Base-by-base conservation (phyloP, 2,329 filamentous ascomycete genomes). In the Fusarium sp. region DNA sequence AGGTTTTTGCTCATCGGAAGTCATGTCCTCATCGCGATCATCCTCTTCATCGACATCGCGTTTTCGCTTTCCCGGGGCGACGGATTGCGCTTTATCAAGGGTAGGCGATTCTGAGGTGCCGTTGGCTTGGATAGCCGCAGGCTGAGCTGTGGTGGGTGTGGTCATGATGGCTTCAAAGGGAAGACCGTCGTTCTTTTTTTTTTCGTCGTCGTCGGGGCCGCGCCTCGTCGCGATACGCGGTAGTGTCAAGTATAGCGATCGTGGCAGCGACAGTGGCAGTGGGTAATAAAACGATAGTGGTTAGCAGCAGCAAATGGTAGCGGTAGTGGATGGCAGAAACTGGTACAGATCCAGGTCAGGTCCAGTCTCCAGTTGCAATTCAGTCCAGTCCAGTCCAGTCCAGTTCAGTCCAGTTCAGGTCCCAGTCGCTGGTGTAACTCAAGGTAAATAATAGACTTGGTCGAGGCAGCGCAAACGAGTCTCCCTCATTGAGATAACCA, bases 31-130 rank as follows among this genome's bases (percentile, higher is more conserved):
- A 24, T 78, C 76, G 60, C 67, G 73, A 8, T 82, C 82, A 70
- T 84, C 82, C 63, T 76, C 81, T 45, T 65, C 59, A 34, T 56
- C 60, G 52, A 80, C 78, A 74, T 88, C 86, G 83, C 87, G 87
- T 81, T 90, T 90, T 78, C 88, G 83, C 81, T 90, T 90, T 61
- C 81, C 80, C 27, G 83, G 78, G 34, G 81, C 73, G 56, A 77
- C 75, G 53, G 78, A 73, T 55, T 77, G 77, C 46, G 73, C 74
- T 62, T 76, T 70, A 40, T 78, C 77, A 51, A 74, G 72, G 48
- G 75, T 76, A 51, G 73, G 73, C 25, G 81, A 80, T 66, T 79
- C 81, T 57, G 79, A 74, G 57, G 79, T 77, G 72, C 83, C 84
- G 77, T 85, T 85, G 59, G 76, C 73, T 67, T 79, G 77, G 53